Base-by-base conservation (phyloP, 805 yeast genomes). In the Kuraishia borneana region DNA sequence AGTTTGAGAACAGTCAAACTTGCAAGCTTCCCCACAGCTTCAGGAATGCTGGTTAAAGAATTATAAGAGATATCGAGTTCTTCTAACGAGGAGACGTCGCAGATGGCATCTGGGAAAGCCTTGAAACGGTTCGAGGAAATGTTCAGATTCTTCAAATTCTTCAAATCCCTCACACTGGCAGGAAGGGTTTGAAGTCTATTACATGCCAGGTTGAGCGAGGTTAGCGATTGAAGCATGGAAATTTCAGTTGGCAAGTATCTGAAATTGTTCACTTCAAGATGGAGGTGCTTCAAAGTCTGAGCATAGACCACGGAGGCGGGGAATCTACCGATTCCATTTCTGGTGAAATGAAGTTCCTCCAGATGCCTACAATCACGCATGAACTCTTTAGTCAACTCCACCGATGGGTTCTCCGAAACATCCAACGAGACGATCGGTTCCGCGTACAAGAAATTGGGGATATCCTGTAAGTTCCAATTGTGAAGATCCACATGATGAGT, bases 41-140 rank as follows among this genome's bases (percentile, higher is more conserved):
- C 63, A 0, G 96, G 94, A 1, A 92, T 43, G 2, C 39, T 39
- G 2, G 66, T 56, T 20, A 92, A 69, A 34, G 73, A 71, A 53
- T 92, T 92, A 55, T 84, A 88, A 0, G 95, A 83, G 29, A 89
- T 49, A 49, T 89, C 94, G 41, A 92, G 62, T 35, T 78, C 79
- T 29, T 63, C 58, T 35, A 89, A 63, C 34, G 68, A 69, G 0
- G 63, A 48, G 40, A 89, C 63, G 18, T 69, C 65, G 42, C 74
- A 73, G 14, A 89, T 60, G 2, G 79, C 69, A 34, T 72, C 79
- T 1, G 92, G 94, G 40, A 75, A 76, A 2, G 43, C 43, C 30
- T 65, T 65, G 47, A 83, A 73, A 39, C 69, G 63, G 51, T 94
- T 92, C 3, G 95, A 87, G 2, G 95, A 74, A 31, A 92, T 56